Evolutionary conservation across 495 filamentous ascomycete species (phyloP).

Genomic region (Penicillium malachiteum): DNA sequence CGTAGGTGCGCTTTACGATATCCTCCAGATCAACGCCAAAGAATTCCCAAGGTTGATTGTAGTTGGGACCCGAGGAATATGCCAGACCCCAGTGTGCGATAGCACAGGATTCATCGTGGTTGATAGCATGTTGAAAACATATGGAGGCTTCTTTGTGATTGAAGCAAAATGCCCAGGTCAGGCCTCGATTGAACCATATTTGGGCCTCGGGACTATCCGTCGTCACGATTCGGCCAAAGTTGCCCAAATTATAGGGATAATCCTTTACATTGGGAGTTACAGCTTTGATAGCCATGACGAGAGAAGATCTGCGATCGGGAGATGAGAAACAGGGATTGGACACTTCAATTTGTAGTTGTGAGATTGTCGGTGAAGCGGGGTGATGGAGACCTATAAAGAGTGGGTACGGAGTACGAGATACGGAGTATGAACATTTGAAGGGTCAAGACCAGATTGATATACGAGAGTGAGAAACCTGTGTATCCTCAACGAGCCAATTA

Average conservation of each 20-base stretch:
- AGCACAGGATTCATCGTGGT: conserved; percentile 50
- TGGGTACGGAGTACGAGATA: too few relatives aligned
- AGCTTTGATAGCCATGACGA: conserved; percentile 5
- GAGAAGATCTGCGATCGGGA: not conserved
- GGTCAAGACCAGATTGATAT: too few relatives aligned
- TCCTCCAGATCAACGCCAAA: conserved; percentile 48
- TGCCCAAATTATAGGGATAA: conserved; percentile 24
- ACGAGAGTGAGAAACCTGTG: too few relatives aligned
- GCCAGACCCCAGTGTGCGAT: conserved; percentile 70
- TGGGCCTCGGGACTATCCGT: conserved; percentile 28
- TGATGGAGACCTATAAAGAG: too few relatives aligned
- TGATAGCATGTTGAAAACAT: conserved; percentile 60
- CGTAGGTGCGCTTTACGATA: conserved; percentile 41
- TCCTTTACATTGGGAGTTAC: conserved; percentile 1
- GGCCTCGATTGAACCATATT: conserved; percentile 37
- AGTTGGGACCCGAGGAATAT: conserved; percentile 64
- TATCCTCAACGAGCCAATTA: too few relatives aligned
- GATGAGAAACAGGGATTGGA: not conserved
- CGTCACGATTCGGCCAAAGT: conserved; percentile 18
- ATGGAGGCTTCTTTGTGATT: conserved; percentile 37
- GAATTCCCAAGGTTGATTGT: conserved; percentile 71
- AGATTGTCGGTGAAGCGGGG: too few relatives aligned
- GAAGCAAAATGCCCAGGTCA: conserved; percentile 37
- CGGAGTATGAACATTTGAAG: too few relatives aligned
- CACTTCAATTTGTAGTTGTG: too few relatives aligned